Evolutionary conservation across 2,329 filamentous ascomycete genomes (phyloP).

Genomic region (Xenoacremonium recifei): DNA sequence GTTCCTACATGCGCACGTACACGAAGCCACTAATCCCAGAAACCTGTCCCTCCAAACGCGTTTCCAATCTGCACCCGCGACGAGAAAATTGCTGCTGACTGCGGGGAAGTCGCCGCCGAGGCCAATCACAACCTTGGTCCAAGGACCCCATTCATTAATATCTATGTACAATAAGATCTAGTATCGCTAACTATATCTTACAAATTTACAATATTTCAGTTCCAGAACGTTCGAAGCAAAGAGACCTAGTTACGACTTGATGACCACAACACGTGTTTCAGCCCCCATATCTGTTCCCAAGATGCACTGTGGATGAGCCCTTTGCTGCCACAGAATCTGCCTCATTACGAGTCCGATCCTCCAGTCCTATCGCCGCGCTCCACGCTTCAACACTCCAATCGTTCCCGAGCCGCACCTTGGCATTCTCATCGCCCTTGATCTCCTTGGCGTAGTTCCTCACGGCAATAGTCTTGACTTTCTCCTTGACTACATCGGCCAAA

Average conservation of each 20-base stretch:
- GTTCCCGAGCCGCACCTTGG: constrained; percentile 7
- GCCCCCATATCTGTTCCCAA: background rate
- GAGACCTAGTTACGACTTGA: background rate
- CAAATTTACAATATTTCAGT: too few species aligned
- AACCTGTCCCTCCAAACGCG: too few species aligned
- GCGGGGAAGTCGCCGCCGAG: too few species aligned
- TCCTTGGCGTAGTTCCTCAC: constrained; percentile 5
- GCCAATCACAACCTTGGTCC: too few species aligned
- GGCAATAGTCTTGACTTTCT: constrained; percentile 4
- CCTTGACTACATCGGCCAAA: constrained; percentile 7
- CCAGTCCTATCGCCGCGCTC: background rate
- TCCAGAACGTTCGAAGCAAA: background rate
- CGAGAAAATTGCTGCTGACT: too few species aligned
- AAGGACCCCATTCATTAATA: too few species aligned
- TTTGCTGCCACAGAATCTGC: background rate
- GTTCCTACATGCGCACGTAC: too few species aligned
- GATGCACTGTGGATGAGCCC: background rate
- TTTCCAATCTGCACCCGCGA: too few species aligned
- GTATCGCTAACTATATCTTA: too few species aligned
- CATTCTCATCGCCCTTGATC: constrained; percentile 1
- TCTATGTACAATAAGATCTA: too few species aligned
- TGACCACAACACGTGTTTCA: background rate
- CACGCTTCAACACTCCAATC: background rate
- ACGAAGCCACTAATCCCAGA: too few species aligned
- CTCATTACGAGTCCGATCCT: background rate